Percentiles rank a stretch among this genome's conserved stretches.
Conservation (phyloP, 306 rosid species). For the Carpinus viminea region DNA sequence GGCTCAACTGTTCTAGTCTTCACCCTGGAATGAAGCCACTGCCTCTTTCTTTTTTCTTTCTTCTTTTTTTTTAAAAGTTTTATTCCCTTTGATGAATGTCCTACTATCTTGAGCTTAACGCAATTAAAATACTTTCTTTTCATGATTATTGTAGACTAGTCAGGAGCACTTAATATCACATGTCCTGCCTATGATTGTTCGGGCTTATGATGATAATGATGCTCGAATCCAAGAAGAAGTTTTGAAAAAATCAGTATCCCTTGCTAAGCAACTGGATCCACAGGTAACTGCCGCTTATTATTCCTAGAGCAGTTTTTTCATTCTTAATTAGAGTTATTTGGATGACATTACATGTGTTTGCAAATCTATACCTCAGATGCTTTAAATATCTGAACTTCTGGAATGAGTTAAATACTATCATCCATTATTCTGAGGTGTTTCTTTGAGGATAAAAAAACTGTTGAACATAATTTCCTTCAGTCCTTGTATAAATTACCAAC, state of each 20-base stretch:
- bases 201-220: conserved; percentile 94
- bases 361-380: background rate
- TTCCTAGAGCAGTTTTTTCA: background rate
- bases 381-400: too few relatives aligned
- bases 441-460: background rate
- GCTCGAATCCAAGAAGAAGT: conserved; percentile 97
- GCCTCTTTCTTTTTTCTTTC: background rate
- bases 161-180: conserved; percentile 77
- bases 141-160: conserved; percentile 60
- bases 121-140: conserved; percentile 8
- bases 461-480: too few relatives aligned
- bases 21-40: background rate
- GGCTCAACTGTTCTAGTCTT: background rate
- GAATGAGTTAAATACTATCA: background rate
- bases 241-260: conserved; percentile 72
- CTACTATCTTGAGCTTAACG: background rate
- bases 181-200: conserved; percentile 92
- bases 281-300: conserved; percentile 61
- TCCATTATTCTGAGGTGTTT: background rate
- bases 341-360: background rate
- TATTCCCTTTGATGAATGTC: background rate
- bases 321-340: background rate
- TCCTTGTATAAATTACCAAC: too few relatives aligned
- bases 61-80: background rate
- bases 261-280: conserved; percentile 75